Evolutionary conservation across 1,139 yeast species (phyloP), one percentile per base, ranked within the genome.

Genomic region (Ogataea hybrid): DNA sequence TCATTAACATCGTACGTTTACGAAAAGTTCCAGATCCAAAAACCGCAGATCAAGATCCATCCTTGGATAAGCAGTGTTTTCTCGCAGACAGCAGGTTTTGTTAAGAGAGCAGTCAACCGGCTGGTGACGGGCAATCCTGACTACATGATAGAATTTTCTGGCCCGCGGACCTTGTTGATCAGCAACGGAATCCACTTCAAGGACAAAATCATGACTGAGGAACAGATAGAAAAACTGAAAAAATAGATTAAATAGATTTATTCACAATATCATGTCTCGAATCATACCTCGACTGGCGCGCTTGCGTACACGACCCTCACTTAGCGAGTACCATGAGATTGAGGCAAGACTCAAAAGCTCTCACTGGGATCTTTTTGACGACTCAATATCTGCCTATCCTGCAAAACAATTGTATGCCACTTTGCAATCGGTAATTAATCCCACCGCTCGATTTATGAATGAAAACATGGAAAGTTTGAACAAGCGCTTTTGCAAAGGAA

Each of bases 91-190:
- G 23, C 28, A n/a, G 16, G 27, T 10, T n/a, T 33, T 21, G 20
- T 16, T 11, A 41, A 31, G 18, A 38, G 44, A 14, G 18, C 21
- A 7, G 25, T 42, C 11, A 32, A 37, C 15, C 43, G 30, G 14
- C 9, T 51, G 10, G 23, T 41, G 8, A 43, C 43, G 10, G 55
- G 59, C 1, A 38, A 30, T 20, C 48, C 51, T 25, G 49, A 48
- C 23, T 47, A 52, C 36, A 42, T 55, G 46, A 38, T 54, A 15
- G 52, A 50, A 30, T 43, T 57, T 21, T 47, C 47, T 11, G 64
- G 64, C 11, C 64, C 64, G 7, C 56, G 49, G 32, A 59, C 58
- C 1, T 17, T 59, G n/a, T 41, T 58, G 31, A 22, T 59, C 4
- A 49, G 53, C 12, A 56, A 59, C 35, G 47, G 52, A 8, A 44